These are phyloP conservation scores for Mesostigma viride DNA, from an alignment of 139 green algal species.

Conservation along the genomic window DNA sequence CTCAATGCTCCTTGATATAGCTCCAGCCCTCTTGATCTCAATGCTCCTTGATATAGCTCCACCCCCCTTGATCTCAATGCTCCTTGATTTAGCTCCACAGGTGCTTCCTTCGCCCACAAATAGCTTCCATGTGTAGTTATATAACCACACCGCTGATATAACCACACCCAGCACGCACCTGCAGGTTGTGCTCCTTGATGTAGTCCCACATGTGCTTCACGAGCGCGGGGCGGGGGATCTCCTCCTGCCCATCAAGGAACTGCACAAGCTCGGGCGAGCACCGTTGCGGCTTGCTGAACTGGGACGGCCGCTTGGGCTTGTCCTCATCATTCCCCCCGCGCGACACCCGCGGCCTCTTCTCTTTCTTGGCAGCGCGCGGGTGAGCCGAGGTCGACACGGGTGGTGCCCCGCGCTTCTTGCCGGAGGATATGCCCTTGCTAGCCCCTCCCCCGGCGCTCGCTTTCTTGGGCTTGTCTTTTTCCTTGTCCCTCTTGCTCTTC, in stretches of 20 bases:
- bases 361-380: neutral
- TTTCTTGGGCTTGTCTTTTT: neutral
- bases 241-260: constrained; percentile 31
- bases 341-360: neutral
- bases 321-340: neutral
- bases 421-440: no score
- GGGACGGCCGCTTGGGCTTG: neutral
- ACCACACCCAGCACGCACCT: constrained; percentile 20
- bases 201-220: constrained; percentile 37
- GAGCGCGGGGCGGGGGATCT: constrained; percentile 19
- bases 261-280: constrained; percentile 18
- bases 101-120: no score
- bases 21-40: no score
- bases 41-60: no score
- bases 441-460: neutral
- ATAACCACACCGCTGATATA: no score
- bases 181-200: constrained; percentile 37
- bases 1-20: no score
- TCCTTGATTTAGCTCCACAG: no score
- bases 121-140: no score
- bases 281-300: constrained; percentile 8
- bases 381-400: no score
- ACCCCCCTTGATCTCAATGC: no score
- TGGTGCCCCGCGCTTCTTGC: no score
- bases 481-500: constrained; percentile 18